phyloP scores from a whole-genome alignment of 305 asterid genomes.

The Fraxinus albicans region DNA sequence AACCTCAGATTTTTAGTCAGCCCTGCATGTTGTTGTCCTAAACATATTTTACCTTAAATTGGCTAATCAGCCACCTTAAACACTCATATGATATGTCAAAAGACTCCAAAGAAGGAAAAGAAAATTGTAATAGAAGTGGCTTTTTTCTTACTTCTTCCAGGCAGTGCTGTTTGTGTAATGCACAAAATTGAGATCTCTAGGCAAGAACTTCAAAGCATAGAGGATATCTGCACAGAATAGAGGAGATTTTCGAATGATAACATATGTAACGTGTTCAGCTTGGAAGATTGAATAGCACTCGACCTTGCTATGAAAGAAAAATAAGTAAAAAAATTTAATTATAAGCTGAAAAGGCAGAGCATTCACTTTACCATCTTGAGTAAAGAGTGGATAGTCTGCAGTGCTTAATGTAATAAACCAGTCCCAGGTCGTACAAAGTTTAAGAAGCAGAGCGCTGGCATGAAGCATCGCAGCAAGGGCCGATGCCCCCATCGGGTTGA shows the following conservation, averaged over 20 bases:
- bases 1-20: not conserved
- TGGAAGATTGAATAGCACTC: not conserved
- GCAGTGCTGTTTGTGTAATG: slow-evolving; percentile 29
- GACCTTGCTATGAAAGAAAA: not conserved
- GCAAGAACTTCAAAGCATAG: slow-evolving; percentile 45
- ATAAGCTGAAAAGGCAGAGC: not conserved
- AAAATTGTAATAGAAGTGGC: not conserved
- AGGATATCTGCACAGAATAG: slow-evolving; percentile 48
- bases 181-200: slow-evolving; percentile 50
- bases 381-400: slow-evolving; percentile 49
- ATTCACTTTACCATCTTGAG: slow-evolving; percentile 47
- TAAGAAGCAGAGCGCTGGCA: slow-evolving; percentile 52
- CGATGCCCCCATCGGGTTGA: slow-evolving; percentile 42
- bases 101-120: not conserved
- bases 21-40: not conserved
- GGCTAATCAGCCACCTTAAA: not conserved
- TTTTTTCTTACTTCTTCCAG: slow-evolving; percentile 37
- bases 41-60: not conserved
- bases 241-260: not conserved
- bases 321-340: not conserved
- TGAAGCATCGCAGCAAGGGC: slow-evolving; percentile 54
- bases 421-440: slow-evolving; percentile 41
- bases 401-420: slow-evolving; percentile 47
- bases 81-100: not conserved
- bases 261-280: not conserved